Conservation (phyloP, 2,329 filamentous ascomycete genomes). For the Ceratocystis huliohia region DNA sequence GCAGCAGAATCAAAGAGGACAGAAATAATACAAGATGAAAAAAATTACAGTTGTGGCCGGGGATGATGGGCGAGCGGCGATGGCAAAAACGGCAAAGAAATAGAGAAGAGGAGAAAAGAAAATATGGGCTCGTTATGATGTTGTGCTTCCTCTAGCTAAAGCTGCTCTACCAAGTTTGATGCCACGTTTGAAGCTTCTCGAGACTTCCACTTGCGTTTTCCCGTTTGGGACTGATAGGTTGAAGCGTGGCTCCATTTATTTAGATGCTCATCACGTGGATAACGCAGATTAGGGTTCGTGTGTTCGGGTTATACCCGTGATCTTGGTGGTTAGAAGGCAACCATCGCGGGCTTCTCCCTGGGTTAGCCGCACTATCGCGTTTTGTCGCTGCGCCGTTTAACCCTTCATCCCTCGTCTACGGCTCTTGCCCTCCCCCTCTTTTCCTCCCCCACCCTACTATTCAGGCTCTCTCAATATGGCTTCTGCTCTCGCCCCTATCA, state of each 20-base stretch:
- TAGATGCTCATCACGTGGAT: neutral
- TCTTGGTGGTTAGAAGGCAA: neutral
- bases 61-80: neutral
- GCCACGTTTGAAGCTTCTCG: conserved; percentile 23
- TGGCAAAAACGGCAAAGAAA: neutral
- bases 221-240: conserved; percentile 16
- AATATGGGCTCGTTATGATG: neutral
- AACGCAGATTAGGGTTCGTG: no score
- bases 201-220: conserved; percentile 17
- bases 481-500: conserved; percentile 20
- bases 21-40: neutral
- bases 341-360: no score
- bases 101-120: neutral
- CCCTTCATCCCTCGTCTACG: no score
- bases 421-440: neutral
- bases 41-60: neutral
- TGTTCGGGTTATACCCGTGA: neutral
- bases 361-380: no score
- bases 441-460: neutral
- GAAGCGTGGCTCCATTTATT: neutral
- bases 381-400: no score
- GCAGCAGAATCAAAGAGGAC: neutral
- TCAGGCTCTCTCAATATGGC: neutral
- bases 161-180: conserved; percentile 20
- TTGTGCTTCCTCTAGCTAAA: neutral